phyloP scores from a whole-genome alignment of 768 basidiomycete genomes.

The Podaxis rugospora region DNA sequence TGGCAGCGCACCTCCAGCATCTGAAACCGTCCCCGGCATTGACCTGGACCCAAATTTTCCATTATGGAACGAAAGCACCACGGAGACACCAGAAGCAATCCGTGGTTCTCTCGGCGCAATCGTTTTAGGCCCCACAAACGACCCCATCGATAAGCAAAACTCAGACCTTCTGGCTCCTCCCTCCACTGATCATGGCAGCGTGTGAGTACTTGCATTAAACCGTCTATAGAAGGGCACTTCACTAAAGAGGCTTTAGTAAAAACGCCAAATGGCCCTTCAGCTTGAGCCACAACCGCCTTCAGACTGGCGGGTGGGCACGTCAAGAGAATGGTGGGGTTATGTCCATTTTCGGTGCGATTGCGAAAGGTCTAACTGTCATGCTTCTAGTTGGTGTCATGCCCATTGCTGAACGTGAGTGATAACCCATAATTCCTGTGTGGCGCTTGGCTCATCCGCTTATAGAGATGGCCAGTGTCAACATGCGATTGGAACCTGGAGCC shows the following conservation, averaged over 20 bases:
- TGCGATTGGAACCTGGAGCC: conserved; percentile 47
- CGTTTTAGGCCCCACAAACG: conserved; percentile 39
- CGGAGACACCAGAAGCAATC: conserved; percentile 26
- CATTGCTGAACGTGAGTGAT: conserved; percentile 37
- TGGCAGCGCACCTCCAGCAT: conserved; percentile 20
- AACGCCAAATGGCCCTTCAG: conserved; percentile 58
- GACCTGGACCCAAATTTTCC: conserved; percentile 39
- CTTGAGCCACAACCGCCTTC: conserved; percentile 52
- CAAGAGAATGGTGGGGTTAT: conserved; percentile 42
- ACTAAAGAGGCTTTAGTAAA: conserved; percentile 20
- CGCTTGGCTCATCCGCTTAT: neutral
- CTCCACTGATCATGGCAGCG: conserved; percentile 37
- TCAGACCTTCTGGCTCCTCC: conserved; percentile 41
- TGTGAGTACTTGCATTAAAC: conserved; percentile 25
- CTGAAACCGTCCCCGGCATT: conserved; percentile 41
- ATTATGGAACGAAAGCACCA: conserved; percentile 27
- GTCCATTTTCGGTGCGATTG: neutral
- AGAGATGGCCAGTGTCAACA: conserved; percentile 45
- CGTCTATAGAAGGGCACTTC: neutral
- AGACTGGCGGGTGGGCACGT: conserved; percentile 57
- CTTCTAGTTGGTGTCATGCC: conserved; percentile 41
- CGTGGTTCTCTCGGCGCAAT: conserved; percentile 36
- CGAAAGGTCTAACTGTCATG: neutral
- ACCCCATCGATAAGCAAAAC: conserved; percentile 37
- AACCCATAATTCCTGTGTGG: neutral